Evolutionary conservation across 2,329 filamentous ascomycete genomes (phyloP).

Genomic region (Periconia digitata): DNA sequence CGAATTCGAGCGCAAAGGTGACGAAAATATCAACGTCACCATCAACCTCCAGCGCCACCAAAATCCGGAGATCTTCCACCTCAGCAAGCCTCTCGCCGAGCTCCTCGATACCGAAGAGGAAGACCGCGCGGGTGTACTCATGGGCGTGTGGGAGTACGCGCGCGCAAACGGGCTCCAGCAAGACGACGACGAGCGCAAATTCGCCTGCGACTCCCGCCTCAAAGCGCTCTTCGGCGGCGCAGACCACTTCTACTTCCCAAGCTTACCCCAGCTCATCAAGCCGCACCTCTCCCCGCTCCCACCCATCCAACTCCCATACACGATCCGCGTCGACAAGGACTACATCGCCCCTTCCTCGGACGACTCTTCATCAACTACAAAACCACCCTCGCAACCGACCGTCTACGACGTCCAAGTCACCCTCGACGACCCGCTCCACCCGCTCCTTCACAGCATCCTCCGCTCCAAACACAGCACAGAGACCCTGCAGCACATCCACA

Average conservation of each 20-base stretch:
- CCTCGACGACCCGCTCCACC: slow-evolving; percentile 80
- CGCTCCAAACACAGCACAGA: slow-evolving; percentile 52
- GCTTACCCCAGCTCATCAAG: slow-evolving; percentile 77
- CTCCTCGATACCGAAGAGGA: slow-evolving; percentile 85
- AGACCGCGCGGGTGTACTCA: slow-evolving; percentile 82
- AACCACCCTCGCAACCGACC: slow-evolving; percentile 68
- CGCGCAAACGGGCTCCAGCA: slow-evolving; percentile 83
- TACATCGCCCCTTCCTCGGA: slow-evolving; percentile 64
- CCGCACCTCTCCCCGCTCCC: slow-evolving; percentile 77
- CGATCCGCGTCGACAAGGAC: slow-evolving; percentile 78
- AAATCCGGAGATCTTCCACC: slow-evolving; percentile 77
- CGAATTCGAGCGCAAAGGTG: slow-evolving; percentile 86
- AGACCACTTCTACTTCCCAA: slow-evolving; percentile 81
- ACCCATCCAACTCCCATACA: slow-evolving; percentile 84
- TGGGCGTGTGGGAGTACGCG: slow-evolving; percentile 95
- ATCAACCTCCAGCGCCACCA: slow-evolving; percentile 87
- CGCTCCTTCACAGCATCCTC: slow-evolving; percentile 58
- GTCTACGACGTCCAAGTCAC: slow-evolving; percentile 87
- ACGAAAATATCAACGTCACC: slow-evolving; percentile 89
- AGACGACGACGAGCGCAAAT: slow-evolving; percentile 90
- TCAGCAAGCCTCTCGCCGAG: slow-evolving; percentile 78
- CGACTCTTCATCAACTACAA: slow-evolving; percentile 46
- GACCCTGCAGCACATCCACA: slow-evolving; percentile 73
- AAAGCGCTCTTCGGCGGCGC: slow-evolving; percentile 71
- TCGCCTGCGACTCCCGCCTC: slow-evolving; percentile 84